Evolutionary conservation across 495 filamentous ascomycete species (phyloP).

Genomic region (Aspergillus affinis): DNA sequence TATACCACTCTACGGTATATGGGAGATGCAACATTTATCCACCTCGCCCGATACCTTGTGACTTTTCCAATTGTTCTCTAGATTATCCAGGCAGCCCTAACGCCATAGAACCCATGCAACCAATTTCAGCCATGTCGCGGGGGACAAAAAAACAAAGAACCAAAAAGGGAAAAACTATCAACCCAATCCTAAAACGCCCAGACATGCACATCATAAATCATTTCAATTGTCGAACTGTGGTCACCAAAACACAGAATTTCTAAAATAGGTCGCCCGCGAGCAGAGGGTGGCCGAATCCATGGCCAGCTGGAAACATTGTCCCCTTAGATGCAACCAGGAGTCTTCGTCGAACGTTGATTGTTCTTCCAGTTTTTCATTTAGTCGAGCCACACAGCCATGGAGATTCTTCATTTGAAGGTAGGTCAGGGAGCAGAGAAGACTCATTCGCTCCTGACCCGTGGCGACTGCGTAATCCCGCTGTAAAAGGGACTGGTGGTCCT

Average conservation of each 20-base stretch:
- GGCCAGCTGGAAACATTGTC: background rate
- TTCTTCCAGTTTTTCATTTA: background rate
- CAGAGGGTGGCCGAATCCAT: background rate
- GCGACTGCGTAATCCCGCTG: background rate
- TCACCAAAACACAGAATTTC: background rate
- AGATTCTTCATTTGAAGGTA: slow-evolving; percentile 3
- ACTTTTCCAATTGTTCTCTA: background rate
- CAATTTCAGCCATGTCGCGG: background rate
- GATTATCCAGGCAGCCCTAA: background rate
- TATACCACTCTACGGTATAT: too few species aligned
- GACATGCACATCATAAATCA: background rate
- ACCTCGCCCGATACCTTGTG: background rate
- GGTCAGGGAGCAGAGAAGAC: background rate
- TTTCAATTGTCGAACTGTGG: background rate
- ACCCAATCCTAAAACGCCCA: background rate
- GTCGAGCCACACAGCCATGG: background rate
- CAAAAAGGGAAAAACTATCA: background rate
- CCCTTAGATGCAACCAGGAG: background rate
- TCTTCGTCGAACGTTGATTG: slow-evolving; percentile 1
- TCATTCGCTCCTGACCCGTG: background rate
- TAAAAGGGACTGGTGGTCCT: background rate
- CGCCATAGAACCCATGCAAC: background rate
- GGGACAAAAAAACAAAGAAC: background rate
- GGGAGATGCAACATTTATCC: background rate
- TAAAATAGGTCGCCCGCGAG: background rate